Evolutionary conservation across 805 yeast species (phyloP).

Genomic region (Lipomyces anomalus): DNA sequence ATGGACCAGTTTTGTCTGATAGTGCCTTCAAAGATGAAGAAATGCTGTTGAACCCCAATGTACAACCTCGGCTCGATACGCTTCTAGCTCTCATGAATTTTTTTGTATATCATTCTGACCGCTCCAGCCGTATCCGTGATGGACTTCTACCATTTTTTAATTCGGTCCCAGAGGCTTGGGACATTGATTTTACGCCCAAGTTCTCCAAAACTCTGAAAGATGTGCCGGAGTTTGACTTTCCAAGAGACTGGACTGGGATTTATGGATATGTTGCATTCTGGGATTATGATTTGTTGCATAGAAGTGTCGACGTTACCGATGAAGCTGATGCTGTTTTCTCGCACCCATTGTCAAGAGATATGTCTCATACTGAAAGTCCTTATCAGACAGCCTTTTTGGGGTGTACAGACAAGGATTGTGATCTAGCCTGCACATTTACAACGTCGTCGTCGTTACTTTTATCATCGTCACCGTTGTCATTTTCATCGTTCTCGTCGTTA

Average conservation of each 20-base stretch:
- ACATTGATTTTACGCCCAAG: conserved; percentile 2
- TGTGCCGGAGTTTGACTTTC: conserved; percentile 11
- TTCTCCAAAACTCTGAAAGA: background rate
- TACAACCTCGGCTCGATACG: conserved; percentile 18
- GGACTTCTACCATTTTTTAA: conserved; percentile 21
- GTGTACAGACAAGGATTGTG: too few species aligned
- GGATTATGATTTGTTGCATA: conserved; percentile 20
- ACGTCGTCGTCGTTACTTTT: too few species aligned
- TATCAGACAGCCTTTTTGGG: too few species aligned
- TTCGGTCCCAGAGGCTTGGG: conserved; percentile 16
- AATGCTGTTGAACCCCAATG: background rate
- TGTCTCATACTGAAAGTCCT: too few species aligned
- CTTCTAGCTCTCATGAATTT: conserved; percentile 15
- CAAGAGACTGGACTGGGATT: conserved; percentile 21
- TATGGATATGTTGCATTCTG: conserved; percentile 20
- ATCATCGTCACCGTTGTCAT: too few species aligned
- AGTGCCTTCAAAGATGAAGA: background rate
- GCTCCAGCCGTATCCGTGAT: conserved; percentile 10
- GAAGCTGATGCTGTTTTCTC: too few species aligned
- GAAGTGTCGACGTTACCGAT: too few species aligned
- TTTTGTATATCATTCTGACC: conserved; percentile 14
- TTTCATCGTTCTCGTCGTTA: too few species aligned
- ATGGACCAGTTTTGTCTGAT: conserved; percentile 1
- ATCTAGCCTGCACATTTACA: too few species aligned
- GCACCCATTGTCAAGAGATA: too few species aligned